phyloP scores from a whole-genome alignment of 1,284 basidiomycete genomes.

The Ustilago nuda region DNA sequence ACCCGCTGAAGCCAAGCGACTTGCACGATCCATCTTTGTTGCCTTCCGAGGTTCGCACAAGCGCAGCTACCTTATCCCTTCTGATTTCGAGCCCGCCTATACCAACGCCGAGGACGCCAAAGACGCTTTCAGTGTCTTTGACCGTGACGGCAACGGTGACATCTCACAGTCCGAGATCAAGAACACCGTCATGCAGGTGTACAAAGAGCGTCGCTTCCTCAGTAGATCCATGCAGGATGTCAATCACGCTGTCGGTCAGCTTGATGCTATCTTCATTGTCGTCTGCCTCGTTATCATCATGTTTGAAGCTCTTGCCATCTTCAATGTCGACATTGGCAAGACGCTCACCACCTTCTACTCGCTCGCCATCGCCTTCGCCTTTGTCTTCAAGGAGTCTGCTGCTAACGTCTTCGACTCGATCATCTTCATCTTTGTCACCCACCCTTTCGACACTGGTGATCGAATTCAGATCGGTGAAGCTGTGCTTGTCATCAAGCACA shows the following conservation, averaged over 20 bases:
- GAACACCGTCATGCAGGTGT: conserved; percentile 73
- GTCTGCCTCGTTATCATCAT: conserved; percentile 58
- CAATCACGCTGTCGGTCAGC: conserved; percentile 62
- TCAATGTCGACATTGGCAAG: conserved; percentile 63
- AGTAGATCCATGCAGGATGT: conserved; percentile 64
- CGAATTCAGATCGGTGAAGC: conserved; percentile 54
- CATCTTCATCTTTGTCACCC: conserved; percentile 67
- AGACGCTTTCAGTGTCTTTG: conserved; percentile 79
- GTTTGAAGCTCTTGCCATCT: conserved; percentile 66
- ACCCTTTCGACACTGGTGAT: conserved; percentile 67
- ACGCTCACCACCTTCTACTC: conserved; percentile 66
- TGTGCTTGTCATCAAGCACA: conserved; percentile 61
- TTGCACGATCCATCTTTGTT: conserved; percentile 78
- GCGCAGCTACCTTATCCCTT: conserved; percentile 75
- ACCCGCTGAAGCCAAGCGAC: conserved; percentile 71
- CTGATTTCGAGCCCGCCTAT: conserved; percentile 80
- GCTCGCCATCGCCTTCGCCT: conserved; percentile 65
- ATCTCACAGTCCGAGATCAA: conserved; percentile 82
- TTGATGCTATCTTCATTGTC: conserved; percentile 59
- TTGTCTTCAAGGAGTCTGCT: conserved; percentile 67
- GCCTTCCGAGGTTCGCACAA: conserved; percentile 73
- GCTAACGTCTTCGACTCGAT: conserved; percentile 67
- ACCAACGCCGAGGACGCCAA: conserved; percentile 74
- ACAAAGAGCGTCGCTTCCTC: conserved; percentile 67
- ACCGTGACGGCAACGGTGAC: conserved; percentile 79